Evolutionary conservation across 2,329 filamentous ascomycete species (phyloP), one percentile per base, ranked within the genome.

Genomic region (Sphaerostilbella broomeana): DNA sequence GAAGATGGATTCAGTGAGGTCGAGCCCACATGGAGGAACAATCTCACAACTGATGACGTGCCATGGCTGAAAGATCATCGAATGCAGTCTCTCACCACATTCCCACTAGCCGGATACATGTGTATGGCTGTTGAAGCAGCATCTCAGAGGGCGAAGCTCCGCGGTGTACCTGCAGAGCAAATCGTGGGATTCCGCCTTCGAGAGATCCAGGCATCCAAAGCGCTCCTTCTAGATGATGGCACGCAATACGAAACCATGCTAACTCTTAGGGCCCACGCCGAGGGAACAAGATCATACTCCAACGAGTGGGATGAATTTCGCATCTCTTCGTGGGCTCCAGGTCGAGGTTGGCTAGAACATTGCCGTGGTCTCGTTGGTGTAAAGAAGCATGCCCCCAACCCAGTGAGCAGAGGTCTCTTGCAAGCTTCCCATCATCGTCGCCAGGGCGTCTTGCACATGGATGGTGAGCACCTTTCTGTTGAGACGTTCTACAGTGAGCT

Each of bases 1-100:
- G 65, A 64, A 9, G 62, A 66, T 43, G 62, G 62, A 31, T 69
- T 60, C 11, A 70, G 57, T 33, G 64, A 68, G 8, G 46, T 64
- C 3, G 66, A 71, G 48, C 68, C 68, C 0, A 65, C 58, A 0
- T 75, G 71, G 71, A 60, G 70, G 25, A 72, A 70, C 42, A 60
- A 68, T 17, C 50, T 74, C 20, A 61, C 61, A 9, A 47, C 67
- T 1, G 67, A 71, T 26, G 68, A 73, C 40, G 50, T 73, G 0
- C 72, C 79, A 2, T 81, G 79, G 63, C 61, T 77, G 5, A 64
- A 71, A 30, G 71, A 79, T 47, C 77, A 80, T 57, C 60, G 60
- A 40, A 71, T 81, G 55, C 73, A 79, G 48, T 73, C 68, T 9
- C 55, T 75, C 20, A 68, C 65, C 3, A 67, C 77, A 22, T 78